Evolutionary conservation across 192 early-diverging fungal species (phyloP), one percentile per base, ranked within the genome.

Genomic region (Coemansia sp.): DNA sequence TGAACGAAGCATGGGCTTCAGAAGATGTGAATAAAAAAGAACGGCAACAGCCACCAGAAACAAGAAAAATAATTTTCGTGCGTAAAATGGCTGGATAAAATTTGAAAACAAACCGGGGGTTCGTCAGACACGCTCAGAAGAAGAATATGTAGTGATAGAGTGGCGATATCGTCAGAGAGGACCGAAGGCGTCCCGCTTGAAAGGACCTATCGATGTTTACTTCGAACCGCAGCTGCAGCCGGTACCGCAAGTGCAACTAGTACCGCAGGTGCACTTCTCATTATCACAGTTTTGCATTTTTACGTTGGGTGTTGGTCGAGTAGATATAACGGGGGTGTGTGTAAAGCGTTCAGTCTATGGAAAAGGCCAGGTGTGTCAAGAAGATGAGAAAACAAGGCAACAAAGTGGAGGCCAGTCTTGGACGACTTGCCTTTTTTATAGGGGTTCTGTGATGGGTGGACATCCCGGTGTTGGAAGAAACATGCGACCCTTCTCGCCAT

Each of bases 11-110:
- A 46, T 11, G 43, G 62, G 36, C 40, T 44, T 46, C 12, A 9
- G 40, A 43, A 64, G 64, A 65, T 20, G 20, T 53, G 50, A 53
- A 31, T 13, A 22, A 50, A n/a, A 66, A 18, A 31, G 49, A 66
- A 33, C 38, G 36, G 64, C 64, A 34, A 34, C 55, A 58, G 31
- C 55, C 31, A 58, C 16, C 4, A 16, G 13, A 10, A 33, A 34
- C 47, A 36, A 29, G 1, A 52, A 33, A 57, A n/a, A 8, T 12
- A 6, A 18, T 0, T 16, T 33, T 36, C 31, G 34, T 58, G 55
- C 31, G 27, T 33, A 33, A 36, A 18, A 16, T 34, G 31, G 31
- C 55, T 34, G 55, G 16, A 34, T 58, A 58, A 33, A 15, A 34
- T 33, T 31, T 12, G 12, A 58, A 58, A 31, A 58, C 55, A 58